phyloP scores from a whole-genome alignment of 352 stramenopile species.

The Pythium scleroteichum region DNA sequence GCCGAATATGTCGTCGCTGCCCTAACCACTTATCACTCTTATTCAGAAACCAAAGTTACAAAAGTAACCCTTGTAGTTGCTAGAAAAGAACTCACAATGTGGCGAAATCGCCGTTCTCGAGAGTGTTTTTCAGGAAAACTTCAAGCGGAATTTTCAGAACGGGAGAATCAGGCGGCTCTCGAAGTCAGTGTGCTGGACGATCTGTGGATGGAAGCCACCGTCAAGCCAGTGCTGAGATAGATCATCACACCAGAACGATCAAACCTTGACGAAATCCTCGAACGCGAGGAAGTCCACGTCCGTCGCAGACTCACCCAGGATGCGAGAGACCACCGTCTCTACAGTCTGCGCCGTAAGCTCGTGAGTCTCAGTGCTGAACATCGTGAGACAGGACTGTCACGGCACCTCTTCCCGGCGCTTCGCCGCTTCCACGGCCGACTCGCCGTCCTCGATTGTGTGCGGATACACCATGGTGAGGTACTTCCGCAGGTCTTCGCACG shows the following conservation, averaged over 20 bases:
- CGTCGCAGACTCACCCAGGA: slow-evolving; percentile 59
- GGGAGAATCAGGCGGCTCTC: slow-evolving; percentile 55
- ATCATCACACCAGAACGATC: no score
- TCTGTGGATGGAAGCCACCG: slow-evolving; percentile 22
- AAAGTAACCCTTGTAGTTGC: neutral
- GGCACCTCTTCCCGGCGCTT: slow-evolving; percentile 40
- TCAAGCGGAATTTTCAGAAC: slow-evolving; percentile 39
- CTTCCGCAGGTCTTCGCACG: slow-evolving; percentile 43
- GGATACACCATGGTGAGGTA: slow-evolving; percentile 53
- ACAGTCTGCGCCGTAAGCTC: slow-evolving; percentile 31
- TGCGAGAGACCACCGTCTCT: slow-evolving; percentile 41
- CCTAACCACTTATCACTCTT: slow-evolving; percentile 12
- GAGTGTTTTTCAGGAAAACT: slow-evolving; percentile 15
- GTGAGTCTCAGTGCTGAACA: no score
- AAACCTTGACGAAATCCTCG: slow-evolving; percentile 67
- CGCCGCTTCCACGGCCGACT: slow-evolving; percentile 10
- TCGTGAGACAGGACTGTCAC: no score
- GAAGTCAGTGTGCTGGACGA: slow-evolving; percentile 62
- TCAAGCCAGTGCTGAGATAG: neutral
- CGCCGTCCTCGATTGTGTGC: slow-evolving; percentile 29
- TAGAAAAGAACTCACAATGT: slow-evolving; percentile 12
- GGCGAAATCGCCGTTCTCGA: neutral
- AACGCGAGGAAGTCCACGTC: slow-evolving; percentile 51
- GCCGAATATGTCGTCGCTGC: slow-evolving; percentile 8
- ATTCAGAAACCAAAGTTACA: neutral